These are phyloP conservation scores for Fusarium sterilihyphosum DNA, from an alignment of 2,329 filamentous ascomycete genomes.

Conservation along the genomic window DNA sequence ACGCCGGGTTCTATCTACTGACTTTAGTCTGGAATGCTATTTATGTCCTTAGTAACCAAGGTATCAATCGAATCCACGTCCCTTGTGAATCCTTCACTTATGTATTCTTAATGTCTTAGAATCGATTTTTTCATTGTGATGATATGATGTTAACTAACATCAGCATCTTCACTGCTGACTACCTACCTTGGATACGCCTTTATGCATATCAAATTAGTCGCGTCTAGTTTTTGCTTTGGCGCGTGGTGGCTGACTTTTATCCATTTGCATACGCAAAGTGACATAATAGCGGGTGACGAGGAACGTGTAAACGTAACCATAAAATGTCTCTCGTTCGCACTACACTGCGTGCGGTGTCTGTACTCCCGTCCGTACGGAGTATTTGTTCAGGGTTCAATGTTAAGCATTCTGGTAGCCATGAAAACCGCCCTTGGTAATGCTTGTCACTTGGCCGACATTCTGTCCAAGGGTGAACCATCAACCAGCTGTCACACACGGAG, in stretches of 20 bases:
- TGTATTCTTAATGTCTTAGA: not conserved
- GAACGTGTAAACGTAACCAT: slow-evolving; percentile 4
- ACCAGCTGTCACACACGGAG: not conserved
- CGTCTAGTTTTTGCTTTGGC: slow-evolving; percentile 14
- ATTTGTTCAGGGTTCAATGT: not conserved
- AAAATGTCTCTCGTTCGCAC: slow-evolving; percentile 3
- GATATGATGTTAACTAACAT: not conserved
- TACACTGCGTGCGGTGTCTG: not conserved
- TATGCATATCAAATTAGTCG: slow-evolving; percentile 11
- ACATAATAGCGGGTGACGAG: not conserved
- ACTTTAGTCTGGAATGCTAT: slow-evolving; percentile 16
- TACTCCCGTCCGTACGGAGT: not conserved
- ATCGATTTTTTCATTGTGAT: not conserved
- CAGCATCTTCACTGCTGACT: not conserved
- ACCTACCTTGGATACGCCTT: not conserved
- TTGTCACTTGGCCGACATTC: not conserved
- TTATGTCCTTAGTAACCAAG: not conserved
- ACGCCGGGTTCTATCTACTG: not conserved
- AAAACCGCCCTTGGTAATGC: not conserved
- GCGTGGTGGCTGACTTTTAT: slow-evolving; percentile 11
- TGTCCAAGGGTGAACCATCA: not conserved
- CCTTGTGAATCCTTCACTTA: not conserved
- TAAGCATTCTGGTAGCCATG: not conserved
- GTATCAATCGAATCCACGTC: not conserved
- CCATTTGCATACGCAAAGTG: slow-evolving; percentile 9